A percentile compares a stretch with the other conserved stretches of the same genome.
phyloP scores from a whole-genome alignment of 2,329 filamentous ascomycete genomes.

The Pyrenochaeta sp. region DNA sequence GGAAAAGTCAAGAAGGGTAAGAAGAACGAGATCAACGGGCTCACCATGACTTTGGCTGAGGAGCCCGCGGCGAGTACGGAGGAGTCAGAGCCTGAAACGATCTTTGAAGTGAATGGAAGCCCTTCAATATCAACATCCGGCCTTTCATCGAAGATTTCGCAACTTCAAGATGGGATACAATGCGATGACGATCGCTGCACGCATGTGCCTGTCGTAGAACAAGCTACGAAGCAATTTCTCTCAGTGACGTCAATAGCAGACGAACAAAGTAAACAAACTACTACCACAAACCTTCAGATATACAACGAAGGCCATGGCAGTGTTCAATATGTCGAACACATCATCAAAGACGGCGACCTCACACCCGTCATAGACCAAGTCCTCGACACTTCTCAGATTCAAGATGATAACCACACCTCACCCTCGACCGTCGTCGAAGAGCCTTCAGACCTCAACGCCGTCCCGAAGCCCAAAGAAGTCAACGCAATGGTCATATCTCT shows the following conservation, averaged over 20 bases:
- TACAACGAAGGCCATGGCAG: slow-evolving; percentile 70
- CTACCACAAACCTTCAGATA: slow-evolving; percentile 46
- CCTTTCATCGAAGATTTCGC: slow-evolving; percentile 10
- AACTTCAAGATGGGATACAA: background rate
- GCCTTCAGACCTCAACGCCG: slow-evolving; percentile 33
- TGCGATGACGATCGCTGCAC: slow-evolving; percentile 20
- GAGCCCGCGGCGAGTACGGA: slow-evolving; percentile 15
- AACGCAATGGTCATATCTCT: slow-evolving; percentile 89
- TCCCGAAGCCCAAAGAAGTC: slow-evolving; percentile 43
- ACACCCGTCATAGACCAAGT: slow-evolving; percentile 71
- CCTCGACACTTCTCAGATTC: slow-evolving; percentile 52
- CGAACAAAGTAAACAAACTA: slow-evolving; percentile 18
- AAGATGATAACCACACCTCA: slow-evolving; percentile 34
- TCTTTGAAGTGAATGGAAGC: background rate
- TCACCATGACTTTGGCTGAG: slow-evolving; percentile 40
- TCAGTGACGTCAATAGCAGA: background rate
- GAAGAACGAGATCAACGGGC: slow-evolving; percentile 34
- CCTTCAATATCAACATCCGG: background rate
- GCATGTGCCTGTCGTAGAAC: background rate
- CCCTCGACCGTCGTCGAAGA: slow-evolving; percentile 30
- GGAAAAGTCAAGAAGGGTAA: slow-evolving; percentile 53
- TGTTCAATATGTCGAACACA: slow-evolving; percentile 80
- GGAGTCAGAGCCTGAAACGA: slow-evolving; percentile 1
- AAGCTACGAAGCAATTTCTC: background rate
- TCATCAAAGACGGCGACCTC: slow-evolving; percentile 77